Evolutionary conservation across 768 basidiomycete genomes (phyloP), one percentile per base, ranked within the genome.

Genomic region (Kwoniella dejecticola): DNA sequence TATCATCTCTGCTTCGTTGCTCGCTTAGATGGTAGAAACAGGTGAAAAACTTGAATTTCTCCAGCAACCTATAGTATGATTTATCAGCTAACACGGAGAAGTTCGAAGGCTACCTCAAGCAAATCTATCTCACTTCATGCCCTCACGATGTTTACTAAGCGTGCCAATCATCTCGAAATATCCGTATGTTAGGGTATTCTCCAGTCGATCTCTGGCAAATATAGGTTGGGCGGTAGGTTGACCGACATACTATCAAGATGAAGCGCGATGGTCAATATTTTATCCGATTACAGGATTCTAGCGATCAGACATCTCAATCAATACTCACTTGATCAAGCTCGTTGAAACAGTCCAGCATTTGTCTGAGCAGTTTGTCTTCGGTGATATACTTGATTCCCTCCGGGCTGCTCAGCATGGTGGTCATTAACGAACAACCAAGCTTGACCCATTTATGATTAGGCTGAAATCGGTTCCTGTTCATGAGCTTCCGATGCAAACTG

Each of bases 91-190:
- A 17, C 40, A 27, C 54, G 57, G 12, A 13, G 33, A 27, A 29
- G 26, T 19, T 55, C 21, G 11, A 13, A 23, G 46, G 33, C 8
- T 27, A 19, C 12, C 7, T 19, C 27, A 12, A 45, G 2, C 5
- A 3, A 8, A 17, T 11, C 4, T 23, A 3, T 81, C 89, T 68
- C 75, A 94, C 93, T 90, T 89, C 23, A 94, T 85, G 24, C 96
- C 96, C 47, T 96, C 91, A 48, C 86, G 84, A 64, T 87, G 86
- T 72, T 88, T 91, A 81, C 90, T 95, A 46, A 99, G 82, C 0
- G 86, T 88, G 7, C 95, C 95, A 2, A 99, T 83, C 88, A 99
- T 93, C 70, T 96, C 92, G 67, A 99, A 85, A 78, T 98, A 98
- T 0, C 93, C 95, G 68, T 85, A 89, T 0, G 91, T 90, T 69